A percentile compares a stretch with the other conserved stretches of the same genome.
Evolutionary conservation across 2,329 filamentous ascomycete genomes (phyloP).

Genomic region (Arachnomyces sp.): DNA sequence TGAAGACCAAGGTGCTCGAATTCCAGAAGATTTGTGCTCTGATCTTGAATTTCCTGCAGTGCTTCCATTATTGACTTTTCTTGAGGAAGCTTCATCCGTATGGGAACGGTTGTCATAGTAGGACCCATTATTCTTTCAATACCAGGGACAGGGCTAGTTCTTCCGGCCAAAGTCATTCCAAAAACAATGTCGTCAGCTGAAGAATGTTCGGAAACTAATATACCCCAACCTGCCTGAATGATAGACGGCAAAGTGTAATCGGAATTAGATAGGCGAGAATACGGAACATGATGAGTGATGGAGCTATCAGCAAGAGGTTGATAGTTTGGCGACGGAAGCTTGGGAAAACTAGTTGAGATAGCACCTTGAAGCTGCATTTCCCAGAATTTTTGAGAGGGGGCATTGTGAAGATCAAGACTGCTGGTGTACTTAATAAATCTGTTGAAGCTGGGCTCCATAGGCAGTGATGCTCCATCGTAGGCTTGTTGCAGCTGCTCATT

Average conservation of each 20-base stretch:
- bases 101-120: constrained; percentile 38
- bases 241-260: constrained; percentile 12
- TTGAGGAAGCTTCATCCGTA: constrained; percentile 29
- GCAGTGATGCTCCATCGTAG: constrained; percentile 17
- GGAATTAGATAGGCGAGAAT: no score
- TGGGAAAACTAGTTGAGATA: constrained; percentile 12
- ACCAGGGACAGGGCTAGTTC: constrained; percentile 30
- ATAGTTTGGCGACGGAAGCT: no score
- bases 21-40: background rate
- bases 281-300: no score
- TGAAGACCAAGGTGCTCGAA: constrained; percentile 48
- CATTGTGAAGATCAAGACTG: constrained; percentile 8
- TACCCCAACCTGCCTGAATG: constrained; percentile 33
- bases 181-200: constrained; percentile 34
- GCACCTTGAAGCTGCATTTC: constrained; percentile 10
- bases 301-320: no score
- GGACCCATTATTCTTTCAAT: constrained; percentile 38
- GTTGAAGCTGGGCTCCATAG: constrained; percentile 11
- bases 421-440: constrained; percentile 20
- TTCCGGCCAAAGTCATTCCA: constrained; percentile 37
- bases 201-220: constrained; percentile 30
- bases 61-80: constrained; percentile 37
- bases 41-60: constrained; percentile 47
- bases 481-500: constrained; percentile 30
- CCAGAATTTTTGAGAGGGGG: constrained; percentile 15